Percentiles rank a stretch among this genome's conserved stretches.
These are phyloP conservation scores for Entonaema liquescens DNA, from an alignment of 495 filamentous ascomycete species.

Conservation along the genomic window DNA sequence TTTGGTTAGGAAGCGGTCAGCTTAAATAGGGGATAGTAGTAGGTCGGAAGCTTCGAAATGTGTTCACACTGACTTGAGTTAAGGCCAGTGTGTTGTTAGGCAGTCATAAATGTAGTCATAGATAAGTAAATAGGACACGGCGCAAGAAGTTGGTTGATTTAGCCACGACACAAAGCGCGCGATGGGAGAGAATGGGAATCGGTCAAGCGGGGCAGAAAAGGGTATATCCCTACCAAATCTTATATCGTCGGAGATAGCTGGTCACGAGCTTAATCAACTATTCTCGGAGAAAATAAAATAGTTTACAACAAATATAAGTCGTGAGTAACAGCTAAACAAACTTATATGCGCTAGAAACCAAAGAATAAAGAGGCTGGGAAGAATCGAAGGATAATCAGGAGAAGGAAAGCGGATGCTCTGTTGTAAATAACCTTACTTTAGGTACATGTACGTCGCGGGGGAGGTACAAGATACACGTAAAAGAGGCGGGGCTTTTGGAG, in stretches of 20 bases:
- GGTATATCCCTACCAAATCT: constrained; percentile 1
- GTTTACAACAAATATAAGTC: constrained; percentile 2
- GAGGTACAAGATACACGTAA: constrained; percentile 6
- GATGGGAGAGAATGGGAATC: constrained; percentile 19
- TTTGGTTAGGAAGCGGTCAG: neutral
- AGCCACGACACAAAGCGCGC: constrained; percentile 38
- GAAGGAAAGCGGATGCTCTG: constrained; percentile 27
- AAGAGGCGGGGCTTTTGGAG: constrained; percentile 35
- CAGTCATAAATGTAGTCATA: constrained; percentile 20
- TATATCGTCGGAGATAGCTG: constrained; percentile 8
- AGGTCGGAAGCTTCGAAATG: neutral
- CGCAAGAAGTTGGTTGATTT: constrained; percentile 29
- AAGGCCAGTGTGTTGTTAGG: constrained; percentile 35
- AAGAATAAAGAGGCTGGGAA: constrained; percentile 30
- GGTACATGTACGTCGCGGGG: constrained; percentile 8
- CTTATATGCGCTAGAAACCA: constrained; percentile 4
- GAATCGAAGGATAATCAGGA: constrained; percentile 11
- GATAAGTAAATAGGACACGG: constrained; percentile 8
- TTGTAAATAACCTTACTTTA: constrained; percentile 23
- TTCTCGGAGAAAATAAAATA: constrained; percentile 13
- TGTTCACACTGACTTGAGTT: constrained; percentile 18
- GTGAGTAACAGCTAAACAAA: constrained; percentile 1
- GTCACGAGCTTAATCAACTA: neutral
- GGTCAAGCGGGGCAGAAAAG: constrained; percentile 33
- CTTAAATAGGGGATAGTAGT: neutral